Conservation (phyloP, 164 flowering plant species). For the Nymphaea thermarum region DNA sequence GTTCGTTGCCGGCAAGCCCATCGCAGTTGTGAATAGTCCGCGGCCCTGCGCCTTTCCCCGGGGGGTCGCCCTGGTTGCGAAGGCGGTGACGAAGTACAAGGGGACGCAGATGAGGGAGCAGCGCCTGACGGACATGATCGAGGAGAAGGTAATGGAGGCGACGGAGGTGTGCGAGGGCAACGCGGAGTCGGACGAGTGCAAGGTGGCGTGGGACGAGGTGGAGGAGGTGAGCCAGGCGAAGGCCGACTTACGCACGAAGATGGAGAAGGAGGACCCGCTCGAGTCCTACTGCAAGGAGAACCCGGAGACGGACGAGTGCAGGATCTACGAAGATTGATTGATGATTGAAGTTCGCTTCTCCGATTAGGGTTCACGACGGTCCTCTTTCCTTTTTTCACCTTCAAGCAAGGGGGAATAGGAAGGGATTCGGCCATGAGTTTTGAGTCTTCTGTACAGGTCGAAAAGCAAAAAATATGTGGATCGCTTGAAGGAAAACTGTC, state of each 20-base stretch:
- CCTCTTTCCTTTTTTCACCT: too few species aligned
- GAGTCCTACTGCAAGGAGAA: constrained; percentile 48
- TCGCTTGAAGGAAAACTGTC: too few species aligned
- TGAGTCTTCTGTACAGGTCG: too few species aligned
- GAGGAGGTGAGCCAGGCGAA: constrained; percentile 81
- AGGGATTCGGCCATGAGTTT: too few species aligned
- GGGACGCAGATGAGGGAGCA: constrained; percentile 70
- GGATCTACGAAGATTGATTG: constrained; percentile 41
- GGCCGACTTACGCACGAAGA: constrained; percentile 46
- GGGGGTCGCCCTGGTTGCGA: constrained; percentile 6
- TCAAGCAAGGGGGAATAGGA: too few species aligned
- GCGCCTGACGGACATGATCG: constrained; percentile 63
- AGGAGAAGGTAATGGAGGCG: constrained; percentile 65
- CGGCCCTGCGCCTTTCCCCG: neutral
- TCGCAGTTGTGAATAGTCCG: neutral
- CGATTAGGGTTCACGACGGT: too few species aligned
- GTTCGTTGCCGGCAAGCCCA: neutral
- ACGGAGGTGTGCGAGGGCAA: constrained; percentile 54
- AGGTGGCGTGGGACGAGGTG: constrained; percentile 87
- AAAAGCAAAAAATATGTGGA: too few species aligned
- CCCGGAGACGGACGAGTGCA: constrained; percentile 76
- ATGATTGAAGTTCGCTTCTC: too few species aligned
- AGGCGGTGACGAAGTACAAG: constrained; percentile 37
- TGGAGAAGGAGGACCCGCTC: constrained; percentile 52
- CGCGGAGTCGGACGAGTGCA: constrained; percentile 44